Evolutionary conservation across 73 alveolate genomes (phyloP), one percentile per base, ranked within the genome.

Genomic region (Breviolum minutum): DNA sequence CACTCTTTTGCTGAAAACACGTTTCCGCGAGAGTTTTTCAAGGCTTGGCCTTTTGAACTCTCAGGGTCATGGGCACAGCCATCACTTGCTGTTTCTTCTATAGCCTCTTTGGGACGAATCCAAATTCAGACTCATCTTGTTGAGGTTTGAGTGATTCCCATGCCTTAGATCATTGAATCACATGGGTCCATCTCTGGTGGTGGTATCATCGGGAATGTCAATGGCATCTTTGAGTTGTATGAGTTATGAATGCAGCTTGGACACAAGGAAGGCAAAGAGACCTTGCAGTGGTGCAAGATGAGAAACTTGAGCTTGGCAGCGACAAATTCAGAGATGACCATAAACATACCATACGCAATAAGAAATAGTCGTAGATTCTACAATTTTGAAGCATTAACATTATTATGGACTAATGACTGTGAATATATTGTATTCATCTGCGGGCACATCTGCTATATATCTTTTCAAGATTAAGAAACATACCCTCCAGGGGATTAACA

Each of bases 111-210:
- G 95, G 19, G 95, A 69, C 85, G 95, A 88, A 66, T 70, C 95
- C 70, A 88, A 88, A 19, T 88, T 88, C 95, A 88, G 95, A 88
- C 76, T 88, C 95, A 29, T 69, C 95, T 66, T 85, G 27, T 70
- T 54, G 95, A 88, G 26, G 95, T 68, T 88, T n/a, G 63, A 32
- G 83, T 8, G 30, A 32, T 27, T 68, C 85, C 71, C 60, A 68
- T 88, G 95, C 95, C 95, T 88, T 26, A 26, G 83, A 10, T 13
- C 12, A 73, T 10, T 10, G 16, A 24, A 24, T 13, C 83, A n/a
- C n/a, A n/a, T 3, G 54, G 0, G 54, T 3, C 54, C 54, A 40
- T 40, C 54, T 40, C 54, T 40, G 54, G 54, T 40, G 54, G 5
- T 40, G 54, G 54, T 40, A 40, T 20, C 82, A 71, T 19, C 82